A percentile compares a stretch with the other conserved stretches of the same genome.
phyloP scores from a whole-genome alignment of 306 rosid genomes.

The Calophaca sinica region DNA sequence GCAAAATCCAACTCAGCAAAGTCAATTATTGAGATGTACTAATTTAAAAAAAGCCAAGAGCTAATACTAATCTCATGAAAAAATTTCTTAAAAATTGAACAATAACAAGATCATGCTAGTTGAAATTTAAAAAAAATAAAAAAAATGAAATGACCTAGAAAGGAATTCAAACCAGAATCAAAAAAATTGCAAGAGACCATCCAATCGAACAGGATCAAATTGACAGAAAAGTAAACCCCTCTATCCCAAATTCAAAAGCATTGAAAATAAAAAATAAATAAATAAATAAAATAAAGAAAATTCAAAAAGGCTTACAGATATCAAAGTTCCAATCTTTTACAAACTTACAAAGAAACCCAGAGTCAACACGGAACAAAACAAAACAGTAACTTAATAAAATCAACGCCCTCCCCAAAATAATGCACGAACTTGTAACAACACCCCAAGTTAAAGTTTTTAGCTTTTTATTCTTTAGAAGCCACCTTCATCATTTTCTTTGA shows the following conservation, averaged over 20 bases:
- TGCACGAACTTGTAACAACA: constrained; percentile 35
- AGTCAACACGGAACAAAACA: neutral
- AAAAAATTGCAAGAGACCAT: constrained; percentile 34
- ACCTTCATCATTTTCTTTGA: constrained; percentile 44
- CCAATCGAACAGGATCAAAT: constrained; percentile 49
- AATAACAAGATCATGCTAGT: constrained; percentile 17
- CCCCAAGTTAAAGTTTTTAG: constrained; percentile 39
- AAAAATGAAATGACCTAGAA: constrained; percentile 46
- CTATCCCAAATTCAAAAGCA: constrained; percentile 21
- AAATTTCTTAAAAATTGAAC: neutral
- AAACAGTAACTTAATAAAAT: constrained; percentile 35
- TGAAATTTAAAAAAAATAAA: constrained; percentile 26
- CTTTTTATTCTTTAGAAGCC: constrained; percentile 50
- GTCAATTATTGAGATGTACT: constrained; percentile 48
- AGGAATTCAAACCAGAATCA: constrained; percentile 44
- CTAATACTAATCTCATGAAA: constrained; percentile 46
- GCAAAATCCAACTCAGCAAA: constrained; percentile 53
- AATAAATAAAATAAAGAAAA: constrained; percentile 30
- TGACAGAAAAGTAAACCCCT: constrained; percentile 34
- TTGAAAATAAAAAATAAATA: neutral
- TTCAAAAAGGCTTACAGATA: constrained; percentile 40
- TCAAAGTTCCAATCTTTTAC: constrained; percentile 30
- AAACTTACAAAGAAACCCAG: constrained; percentile 41
- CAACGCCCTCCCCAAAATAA: constrained; percentile 32
- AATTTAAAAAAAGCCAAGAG: constrained; percentile 11